A percentile compares a stretch with the other conserved stretches of the same genome.
These are phyloP conservation scores for Carex scoparia DNA, from an alignment of 176 grass and related monocot species.

Conservation along the genomic window DNA sequence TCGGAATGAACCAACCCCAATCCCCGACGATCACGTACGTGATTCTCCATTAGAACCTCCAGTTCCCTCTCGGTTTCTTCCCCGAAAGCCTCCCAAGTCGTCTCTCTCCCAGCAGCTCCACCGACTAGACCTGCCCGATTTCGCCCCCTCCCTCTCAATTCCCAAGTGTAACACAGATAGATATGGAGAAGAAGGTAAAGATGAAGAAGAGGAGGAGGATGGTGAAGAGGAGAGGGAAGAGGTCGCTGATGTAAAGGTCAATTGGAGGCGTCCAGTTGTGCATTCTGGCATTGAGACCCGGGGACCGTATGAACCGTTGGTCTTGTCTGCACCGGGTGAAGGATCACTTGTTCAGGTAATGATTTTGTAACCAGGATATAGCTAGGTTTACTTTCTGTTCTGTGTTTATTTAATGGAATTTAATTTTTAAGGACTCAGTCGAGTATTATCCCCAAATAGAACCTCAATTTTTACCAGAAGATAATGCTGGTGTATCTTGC, in stretches of 20 bases:
- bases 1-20: background rate
- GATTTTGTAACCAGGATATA: background rate
- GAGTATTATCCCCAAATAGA: background rate
- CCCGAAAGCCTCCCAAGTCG: slow-evolving; percentile 58
- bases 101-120: slow-evolving; percentile 71
- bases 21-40: background rate
- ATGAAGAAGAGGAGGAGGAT: slow-evolving; percentile 22
- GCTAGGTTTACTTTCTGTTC: background rate
- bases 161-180: slow-evolving; percentile 12
- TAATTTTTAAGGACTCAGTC: background rate
- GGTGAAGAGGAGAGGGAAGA: slow-evolving; percentile 4
- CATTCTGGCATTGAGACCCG: slow-evolving; percentile 27
- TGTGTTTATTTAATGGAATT: background rate
- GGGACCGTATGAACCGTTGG: slow-evolving; percentile 72
- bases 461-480: background rate
- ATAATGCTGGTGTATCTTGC: slow-evolving; percentile 19
- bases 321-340: slow-evolving; percentile 54
- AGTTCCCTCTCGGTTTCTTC: slow-evolving; percentile 18
- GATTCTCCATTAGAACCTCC: background rate
- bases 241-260: background rate
- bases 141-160: background rate
- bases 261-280: slow-evolving; percentile 28
- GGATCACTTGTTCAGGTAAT: slow-evolving; percentile 62
- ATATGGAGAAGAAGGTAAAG: background rate
- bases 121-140: slow-evolving; percentile 42